Evolutionary conservation across 805 yeast genomes (phyloP).

Genomic region (Candida ficus): DNA sequence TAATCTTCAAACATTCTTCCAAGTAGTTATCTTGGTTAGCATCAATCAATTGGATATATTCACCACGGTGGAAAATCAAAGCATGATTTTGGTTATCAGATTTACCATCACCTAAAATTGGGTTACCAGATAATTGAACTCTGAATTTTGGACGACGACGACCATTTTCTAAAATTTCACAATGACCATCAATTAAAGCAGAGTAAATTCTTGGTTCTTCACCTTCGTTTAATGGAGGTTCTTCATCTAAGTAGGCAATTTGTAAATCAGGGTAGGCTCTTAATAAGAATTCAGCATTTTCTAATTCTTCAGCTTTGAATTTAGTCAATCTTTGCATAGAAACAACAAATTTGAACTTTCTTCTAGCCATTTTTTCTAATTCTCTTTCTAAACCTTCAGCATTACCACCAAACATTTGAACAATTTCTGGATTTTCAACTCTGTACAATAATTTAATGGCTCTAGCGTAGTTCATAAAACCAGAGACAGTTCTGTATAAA

Average conservation of each 20-base stretch:
- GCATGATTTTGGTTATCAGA: constrained; percentile 86
- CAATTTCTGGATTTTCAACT: constrained; percentile 92
- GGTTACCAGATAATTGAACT: constrained; percentile 77
- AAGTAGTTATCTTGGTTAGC: constrained; percentile 84
- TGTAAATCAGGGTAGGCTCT: constrained; percentile 82
- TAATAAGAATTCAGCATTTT: constrained; percentile 74
- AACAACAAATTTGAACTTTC: constrained; percentile 76
- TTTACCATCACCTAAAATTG: constrained; percentile 84
- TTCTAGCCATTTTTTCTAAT: constrained; percentile 81
- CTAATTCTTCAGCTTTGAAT: constrained; percentile 69
- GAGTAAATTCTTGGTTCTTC: constrained; percentile 71
- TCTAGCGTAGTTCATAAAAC: constrained; percentile 97
- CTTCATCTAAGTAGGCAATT: constrained; percentile 93
- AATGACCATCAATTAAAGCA: constrained; percentile 75
- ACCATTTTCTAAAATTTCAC: constrained; percentile 67
- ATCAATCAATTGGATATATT: constrained; percentile 77
- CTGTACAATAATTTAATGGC: constrained; percentile 91
- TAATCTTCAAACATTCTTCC: constrained; percentile 79
- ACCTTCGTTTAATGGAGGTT: constrained; percentile 67
- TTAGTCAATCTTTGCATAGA: constrained; percentile 81
- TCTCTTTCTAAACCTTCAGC: constrained; percentile 96
- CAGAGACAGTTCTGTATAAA: constrained; percentile 92
- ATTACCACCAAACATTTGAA: constrained; percentile 98
- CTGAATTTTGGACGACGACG: constrained; percentile 73
- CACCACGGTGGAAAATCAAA: constrained; percentile 76